phyloP scores from a whole-genome alignment of 202 grass and related monocot genomes.

The Musa balbisiana region DNA sequence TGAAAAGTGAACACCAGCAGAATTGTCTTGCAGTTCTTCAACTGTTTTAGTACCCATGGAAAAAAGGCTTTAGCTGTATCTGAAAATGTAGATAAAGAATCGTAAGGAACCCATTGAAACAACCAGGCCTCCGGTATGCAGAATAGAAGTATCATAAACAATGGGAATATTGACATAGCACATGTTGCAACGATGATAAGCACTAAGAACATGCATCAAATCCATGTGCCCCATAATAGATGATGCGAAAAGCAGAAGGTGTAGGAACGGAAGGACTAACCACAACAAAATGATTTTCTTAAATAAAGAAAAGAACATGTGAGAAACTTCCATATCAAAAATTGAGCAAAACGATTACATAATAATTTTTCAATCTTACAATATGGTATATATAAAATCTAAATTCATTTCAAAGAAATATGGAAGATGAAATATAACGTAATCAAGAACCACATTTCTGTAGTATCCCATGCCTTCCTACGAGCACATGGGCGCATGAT shows the following conservation, averaged over 20 bases:
- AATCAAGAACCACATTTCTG: too few relatives aligned
- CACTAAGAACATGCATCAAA: too few relatives aligned
- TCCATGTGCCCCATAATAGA: neutral
- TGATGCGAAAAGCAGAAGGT: too few relatives aligned
- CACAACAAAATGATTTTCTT: too few relatives aligned
- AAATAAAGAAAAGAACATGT: neutral
- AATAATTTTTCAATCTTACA: too few relatives aligned
- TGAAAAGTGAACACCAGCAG: neutral
- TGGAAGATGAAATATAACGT: too few relatives aligned
- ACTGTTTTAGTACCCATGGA: neutral
- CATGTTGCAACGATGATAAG: neutral
- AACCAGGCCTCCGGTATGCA: neutral
- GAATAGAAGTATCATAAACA: neutral
- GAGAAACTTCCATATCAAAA: neutral
- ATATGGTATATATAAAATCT: too few relatives aligned
- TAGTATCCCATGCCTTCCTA: too few relatives aligned
- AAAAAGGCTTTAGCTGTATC: neutral
- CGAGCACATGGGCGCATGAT: too few relatives aligned
- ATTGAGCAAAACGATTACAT: neutral
- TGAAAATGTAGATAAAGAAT: neutral
- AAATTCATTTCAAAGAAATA: too few relatives aligned
- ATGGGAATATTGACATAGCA: neutral
- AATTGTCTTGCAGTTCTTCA: neutral
- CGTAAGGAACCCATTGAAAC: neutral
- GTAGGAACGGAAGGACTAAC: too few relatives aligned